These are phyloP conservation scores for Magnolia kwangsiensis DNA, from an alignment of 164 flowering plant species.

Conservation along the genomic window DNA sequence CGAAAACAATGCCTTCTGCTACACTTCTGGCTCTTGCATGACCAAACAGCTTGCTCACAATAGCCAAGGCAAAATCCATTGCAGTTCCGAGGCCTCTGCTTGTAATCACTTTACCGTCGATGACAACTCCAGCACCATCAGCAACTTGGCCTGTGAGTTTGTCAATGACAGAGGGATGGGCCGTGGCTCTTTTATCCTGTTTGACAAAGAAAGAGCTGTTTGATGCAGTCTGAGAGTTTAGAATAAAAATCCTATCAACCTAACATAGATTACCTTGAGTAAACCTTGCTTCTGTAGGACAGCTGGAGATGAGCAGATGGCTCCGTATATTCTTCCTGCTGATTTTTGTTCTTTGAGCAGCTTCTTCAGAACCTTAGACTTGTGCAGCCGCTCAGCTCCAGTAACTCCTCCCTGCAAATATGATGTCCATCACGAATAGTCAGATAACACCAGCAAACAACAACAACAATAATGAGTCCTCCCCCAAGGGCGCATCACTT, in stretches of 20 bases:
- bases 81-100: slow-evolving; percentile 66
- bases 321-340: slow-evolving; percentile 68
- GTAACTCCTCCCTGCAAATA: slow-evolving; percentile 58
- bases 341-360: slow-evolving; percentile 75
- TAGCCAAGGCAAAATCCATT: slow-evolving; percentile 66
- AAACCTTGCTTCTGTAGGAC: slow-evolving; percentile 66
- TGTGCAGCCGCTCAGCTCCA: slow-evolving; percentile 56
- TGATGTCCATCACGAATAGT: not conserved
- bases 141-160: slow-evolving; percentile 34
- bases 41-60: slow-evolving; percentile 79
- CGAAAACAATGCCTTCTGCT: slow-evolving; percentile 85
- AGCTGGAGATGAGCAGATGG: slow-evolving; percentile 57
- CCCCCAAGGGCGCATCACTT: not conserved
- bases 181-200: slow-evolving; percentile 63
- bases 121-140: slow-evolving; percentile 55
- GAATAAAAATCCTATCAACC: not conserved
- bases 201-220: not conserved
- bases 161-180: slow-evolving; percentile 52
- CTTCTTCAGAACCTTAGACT: slow-evolving; percentile 67
- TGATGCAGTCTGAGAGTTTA: too few relatives aligned
- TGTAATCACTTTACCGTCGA: slow-evolving; percentile 83
- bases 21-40: slow-evolving; percentile 88
- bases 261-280: slow-evolving; percentile 44
- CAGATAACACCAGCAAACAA: too few relatives aligned
- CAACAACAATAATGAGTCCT: not conserved